Evolutionary conservation across 2,329 filamentous ascomycete genomes (phyloP).

Genomic region (Mollisiaceae sp.): DNA sequence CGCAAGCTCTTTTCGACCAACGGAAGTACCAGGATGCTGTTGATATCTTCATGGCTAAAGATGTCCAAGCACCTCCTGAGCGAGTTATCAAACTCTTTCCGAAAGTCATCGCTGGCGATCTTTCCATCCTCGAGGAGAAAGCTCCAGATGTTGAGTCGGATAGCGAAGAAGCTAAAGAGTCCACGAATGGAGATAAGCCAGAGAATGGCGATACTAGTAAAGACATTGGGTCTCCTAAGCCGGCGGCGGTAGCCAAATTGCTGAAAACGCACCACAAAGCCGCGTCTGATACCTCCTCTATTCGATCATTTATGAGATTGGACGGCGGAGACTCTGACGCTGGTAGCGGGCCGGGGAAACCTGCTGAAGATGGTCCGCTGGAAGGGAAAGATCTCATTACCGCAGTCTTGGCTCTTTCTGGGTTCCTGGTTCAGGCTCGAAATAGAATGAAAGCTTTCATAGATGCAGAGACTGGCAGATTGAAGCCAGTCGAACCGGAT

Average conservation of each 20-base stretch:
- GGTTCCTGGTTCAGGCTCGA: slow-evolving; percentile 87
- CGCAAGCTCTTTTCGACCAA: slow-evolving; percentile 79
- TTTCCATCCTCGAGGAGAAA: slow-evolving; percentile 65
- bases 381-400: slow-evolving; percentile 84
- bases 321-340: slow-evolving; percentile 58
- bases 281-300: slow-evolving; percentile 57
- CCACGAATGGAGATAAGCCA: slow-evolving; percentile 47
- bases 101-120: slow-evolving; percentile 78
- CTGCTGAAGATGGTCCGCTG: slow-evolving; percentile 57
- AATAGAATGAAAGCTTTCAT: slow-evolving; percentile 65
- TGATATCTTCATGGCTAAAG: slow-evolving; percentile 77
- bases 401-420: slow-evolving; percentile 82
- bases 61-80: slow-evolving; percentile 88
- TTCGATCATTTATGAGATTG: slow-evolving; percentile 61
- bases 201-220: slow-evolving; percentile 27
- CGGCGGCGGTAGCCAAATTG: slow-evolving; percentile 49
- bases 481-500: slow-evolving; percentile 54
- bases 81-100: slow-evolving; percentile 87
- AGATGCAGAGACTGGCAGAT: slow-evolving; percentile 64
- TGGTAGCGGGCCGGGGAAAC: slow-evolving; percentile 55
- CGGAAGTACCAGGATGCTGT: slow-evolving; percentile 85
- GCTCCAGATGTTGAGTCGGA: slow-evolving; percentile 50
- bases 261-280: slow-evolving; percentile 43
- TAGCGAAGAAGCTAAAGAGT: slow-evolving; percentile 44
- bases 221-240: slow-evolving; percentile 38